A percentile compares a stretch with the other conserved stretches of the same genome.
Evolutionary conservation across 1,284 basidiomycete genomes (phyloP).

Genomic region (Fistulina hepatica): DNA sequence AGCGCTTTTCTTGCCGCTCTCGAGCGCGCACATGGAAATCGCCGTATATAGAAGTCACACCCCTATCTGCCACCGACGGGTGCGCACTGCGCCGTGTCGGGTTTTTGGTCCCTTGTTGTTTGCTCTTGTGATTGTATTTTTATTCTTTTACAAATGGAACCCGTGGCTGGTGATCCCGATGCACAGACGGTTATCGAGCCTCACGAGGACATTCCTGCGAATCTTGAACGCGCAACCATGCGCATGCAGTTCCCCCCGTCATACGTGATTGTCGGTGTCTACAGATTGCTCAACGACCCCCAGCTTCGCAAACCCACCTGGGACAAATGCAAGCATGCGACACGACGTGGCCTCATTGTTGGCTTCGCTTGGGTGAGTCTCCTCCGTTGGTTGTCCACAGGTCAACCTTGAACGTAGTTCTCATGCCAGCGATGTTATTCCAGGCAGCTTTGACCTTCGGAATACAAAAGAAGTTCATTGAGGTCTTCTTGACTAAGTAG

Average conservation of each 20-base stretch:
- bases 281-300: slow-evolving; percentile 58
- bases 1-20: no score
- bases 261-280: slow-evolving; percentile 66
- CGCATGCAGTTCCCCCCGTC: slow-evolving; percentile 63
- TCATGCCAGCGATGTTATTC: not conserved
- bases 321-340: slow-evolving; percentile 66
- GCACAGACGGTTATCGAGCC: slow-evolving; percentile 20
- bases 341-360: slow-evolving; percentile 45
- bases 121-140: no score
- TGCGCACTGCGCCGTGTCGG: no score
- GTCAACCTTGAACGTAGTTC: not conserved
- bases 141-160: no score
- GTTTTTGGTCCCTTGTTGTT: no score
- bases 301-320: slow-evolving; percentile 56
- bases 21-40: no score
- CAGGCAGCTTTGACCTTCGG: slow-evolving; percentile 54
- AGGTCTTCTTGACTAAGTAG: slow-evolving; percentile 50
- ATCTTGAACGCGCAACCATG: slow-evolving; percentile 38
- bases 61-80: no score
- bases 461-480: slow-evolving; percentile 52
- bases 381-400: slow-evolving; percentile 3
- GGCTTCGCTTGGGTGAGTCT: slow-evolving; percentile 55
- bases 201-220: slow-evolving; percentile 28
- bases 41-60: no score
- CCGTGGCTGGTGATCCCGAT: no score